Percentiles rank a stretch among this genome's conserved stretches.
Conservation (phyloP, 2,329 filamentous ascomycete genomes). For the Periconia digitata region DNA sequence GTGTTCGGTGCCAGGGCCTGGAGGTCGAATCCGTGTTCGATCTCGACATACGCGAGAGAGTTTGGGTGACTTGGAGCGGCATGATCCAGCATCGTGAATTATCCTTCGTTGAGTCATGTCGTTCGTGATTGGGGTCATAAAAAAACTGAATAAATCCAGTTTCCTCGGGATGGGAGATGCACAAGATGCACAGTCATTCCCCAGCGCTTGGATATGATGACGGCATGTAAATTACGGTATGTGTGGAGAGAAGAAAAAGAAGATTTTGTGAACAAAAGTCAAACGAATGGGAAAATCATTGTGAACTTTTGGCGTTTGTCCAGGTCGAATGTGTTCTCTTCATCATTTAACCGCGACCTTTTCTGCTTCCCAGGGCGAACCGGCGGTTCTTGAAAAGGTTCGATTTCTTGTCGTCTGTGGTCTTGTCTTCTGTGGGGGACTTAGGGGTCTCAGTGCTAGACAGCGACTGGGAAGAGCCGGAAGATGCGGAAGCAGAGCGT, state of each 20-base stretch:
- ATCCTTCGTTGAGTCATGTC: too few relatives aligned
- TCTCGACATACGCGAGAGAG: background rate
- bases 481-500: conserved; percentile 36
- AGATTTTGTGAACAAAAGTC: too few relatives aligned
- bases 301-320: too few relatives aligned
- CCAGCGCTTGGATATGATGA: background rate
- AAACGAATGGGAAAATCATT: too few relatives aligned
- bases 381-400: conserved; percentile 25
- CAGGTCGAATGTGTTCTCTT: background rate
- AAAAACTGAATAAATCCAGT: too few relatives aligned
- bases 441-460: conserved; percentile 23
- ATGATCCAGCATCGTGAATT: background rate
- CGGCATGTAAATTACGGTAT: background rate
- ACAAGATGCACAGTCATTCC: background rate
- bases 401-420: conserved; percentile 25
- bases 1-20: background rate
- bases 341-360: conserved; percentile 20
- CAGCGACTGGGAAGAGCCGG: conserved; percentile 25
- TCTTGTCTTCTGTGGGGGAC: conserved; percentile 17
- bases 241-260: background rate
- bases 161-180: background rate
- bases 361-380: conserved; percentile 38
- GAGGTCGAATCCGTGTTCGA: background rate
- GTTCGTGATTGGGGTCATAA: too few relatives aligned
- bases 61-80: background rate